These are phyloP conservation scores for Wallemia hederae DNA, from an alignment of 1,284 basidiomycete genomes.

Conservation along the genomic window DNA sequence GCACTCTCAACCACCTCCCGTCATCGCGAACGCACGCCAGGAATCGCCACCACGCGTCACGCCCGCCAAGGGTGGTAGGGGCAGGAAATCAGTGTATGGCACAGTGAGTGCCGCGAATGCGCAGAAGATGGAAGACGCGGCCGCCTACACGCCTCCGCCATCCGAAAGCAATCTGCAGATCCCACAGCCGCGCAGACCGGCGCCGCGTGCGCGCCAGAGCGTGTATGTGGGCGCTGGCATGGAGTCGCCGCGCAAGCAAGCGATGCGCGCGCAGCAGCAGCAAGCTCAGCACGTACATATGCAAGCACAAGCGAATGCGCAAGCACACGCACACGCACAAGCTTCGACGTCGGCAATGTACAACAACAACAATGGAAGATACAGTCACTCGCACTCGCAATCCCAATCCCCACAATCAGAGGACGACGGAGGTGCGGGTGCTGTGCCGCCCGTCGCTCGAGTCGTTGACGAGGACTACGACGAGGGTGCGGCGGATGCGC, in stretches of 20 bases:
- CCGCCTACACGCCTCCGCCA: not conserved
- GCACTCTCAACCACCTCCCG: not conserved
- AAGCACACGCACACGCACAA: too few relatives aligned
- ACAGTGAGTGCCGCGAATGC: too few relatives aligned
- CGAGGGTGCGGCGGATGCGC: slow-evolving; percentile 32
- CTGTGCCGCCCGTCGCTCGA: slow-evolving; percentile 23
- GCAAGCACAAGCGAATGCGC: too few relatives aligned
- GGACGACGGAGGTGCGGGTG: slow-evolving; percentile 25
- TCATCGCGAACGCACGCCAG: not conserved
- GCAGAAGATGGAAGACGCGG: not conserved
- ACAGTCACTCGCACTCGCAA: not conserved
- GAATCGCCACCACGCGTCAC: not conserved
- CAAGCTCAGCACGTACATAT: too few relatives aligned
- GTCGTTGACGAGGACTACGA: slow-evolving; percentile 55
- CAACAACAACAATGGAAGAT: not conserved
- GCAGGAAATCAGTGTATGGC: not conserved
- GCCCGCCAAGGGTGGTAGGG: not conserved
- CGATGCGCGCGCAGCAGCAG: too few relatives aligned
- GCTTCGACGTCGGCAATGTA: slow-evolving; percentile 2
- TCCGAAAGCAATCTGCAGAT: not conserved
- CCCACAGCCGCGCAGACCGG: not conserved
- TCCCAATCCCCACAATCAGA: slow-evolving; percentile 22
- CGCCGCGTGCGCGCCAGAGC: too few relatives aligned
- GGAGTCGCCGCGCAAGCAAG: too few relatives aligned
- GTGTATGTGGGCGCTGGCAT: too few relatives aligned